Base-by-base conservation (phyloP, 2,329 filamentous ascomycete species). In the Arthrobotrys pseudoclavata region DNA sequence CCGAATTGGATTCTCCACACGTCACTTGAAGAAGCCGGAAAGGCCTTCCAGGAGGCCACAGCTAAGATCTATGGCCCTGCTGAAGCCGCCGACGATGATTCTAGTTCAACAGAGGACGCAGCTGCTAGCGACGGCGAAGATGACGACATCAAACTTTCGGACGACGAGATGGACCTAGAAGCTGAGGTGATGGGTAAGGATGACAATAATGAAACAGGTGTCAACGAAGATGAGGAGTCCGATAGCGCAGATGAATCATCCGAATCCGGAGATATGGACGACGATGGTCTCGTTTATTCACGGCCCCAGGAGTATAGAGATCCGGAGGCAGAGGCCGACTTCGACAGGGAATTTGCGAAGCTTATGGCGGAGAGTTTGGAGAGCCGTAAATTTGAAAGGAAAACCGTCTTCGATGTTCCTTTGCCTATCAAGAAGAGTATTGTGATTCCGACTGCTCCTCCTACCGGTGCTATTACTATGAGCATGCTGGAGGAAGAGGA, bases 281-380 rank as follows among this genome's bases (percentile, higher is more conserved):
- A 80, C 47, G 80, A 98, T 83, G 90, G 92, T 24, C 97, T 98
- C 80, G 89, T 97, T 50, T 95, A 99, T 57, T 96, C 93, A 52
- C 90, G 94, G 76, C 91, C 95, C 82, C 92, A 97, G 83, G 93
- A 97, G 83, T 89, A 95, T 81, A 88, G 94, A 70, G 94, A 99
- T 80, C 94, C 95, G 0, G 94, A 97, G 84, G 93, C 91, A 47
- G 96, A 99, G 82, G 96, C 95, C 5, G 96, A 99, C 48, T 99
- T 99, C 83, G 96, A 99, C 83, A 92, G 95, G 81, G 96, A 98
- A 84, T 96, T 97, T 83, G 94, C 96, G 42, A 97, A 97, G 84
- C 92, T 99, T 89, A 98, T 99, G 95, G 89, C 94, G 62, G 96
- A 99, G 84, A 97, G 95, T 85, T 86, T 97, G 81, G 96, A 99